Evolutionary conservation across 805 yeast genomes (phyloP).

Genomic region (Priceomyces castillae): DNA sequence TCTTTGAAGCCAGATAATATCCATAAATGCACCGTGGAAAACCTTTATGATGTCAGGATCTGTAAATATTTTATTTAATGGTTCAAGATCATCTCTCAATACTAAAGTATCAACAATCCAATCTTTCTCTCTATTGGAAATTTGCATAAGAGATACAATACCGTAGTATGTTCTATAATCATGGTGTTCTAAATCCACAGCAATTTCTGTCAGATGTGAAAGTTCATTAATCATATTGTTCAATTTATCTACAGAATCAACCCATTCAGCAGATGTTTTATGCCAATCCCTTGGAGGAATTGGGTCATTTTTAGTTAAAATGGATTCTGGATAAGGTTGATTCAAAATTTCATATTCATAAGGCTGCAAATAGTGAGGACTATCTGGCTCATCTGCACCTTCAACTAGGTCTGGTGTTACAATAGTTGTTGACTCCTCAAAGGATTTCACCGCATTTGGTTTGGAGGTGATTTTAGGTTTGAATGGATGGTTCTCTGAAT

Average conservation of each 20-base stretch:
- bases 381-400: constrained; percentile 37
- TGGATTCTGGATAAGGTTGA: constrained; percentile 63
- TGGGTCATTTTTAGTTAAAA: constrained; percentile 42
- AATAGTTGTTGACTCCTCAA: constrained; percentile 47
- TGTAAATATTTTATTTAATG: constrained; percentile 72
- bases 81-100: constrained; percentile 66
- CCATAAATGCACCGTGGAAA: constrained; percentile 96
- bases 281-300: constrained; percentile 63
- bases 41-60: constrained; percentile 82
- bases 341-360: constrained; percentile 70
- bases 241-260: constrained; percentile 56
- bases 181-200: constrained; percentile 95
- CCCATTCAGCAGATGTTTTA: constrained; percentile 63
- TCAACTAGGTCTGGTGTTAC: constrained; percentile 28
- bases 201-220: constrained; percentile 57
- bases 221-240: constrained; percentile 55
- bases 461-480: constrained; percentile 68
- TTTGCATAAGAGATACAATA: constrained; percentile 88
- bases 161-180: constrained; percentile 90
- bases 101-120: constrained; percentile 84
- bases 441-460: constrained; percentile 63
- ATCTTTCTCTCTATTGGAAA: constrained; percentile 76
- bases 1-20: constrained; percentile 93
- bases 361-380: constrained; percentile 74
- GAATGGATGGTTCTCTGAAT: constrained; percentile 69